Evolutionary conservation across 805 yeast genomes (phyloP), one percentile per base, ranked within the genome.

Genomic region (Saccharomycopsis babjevae): DNA sequence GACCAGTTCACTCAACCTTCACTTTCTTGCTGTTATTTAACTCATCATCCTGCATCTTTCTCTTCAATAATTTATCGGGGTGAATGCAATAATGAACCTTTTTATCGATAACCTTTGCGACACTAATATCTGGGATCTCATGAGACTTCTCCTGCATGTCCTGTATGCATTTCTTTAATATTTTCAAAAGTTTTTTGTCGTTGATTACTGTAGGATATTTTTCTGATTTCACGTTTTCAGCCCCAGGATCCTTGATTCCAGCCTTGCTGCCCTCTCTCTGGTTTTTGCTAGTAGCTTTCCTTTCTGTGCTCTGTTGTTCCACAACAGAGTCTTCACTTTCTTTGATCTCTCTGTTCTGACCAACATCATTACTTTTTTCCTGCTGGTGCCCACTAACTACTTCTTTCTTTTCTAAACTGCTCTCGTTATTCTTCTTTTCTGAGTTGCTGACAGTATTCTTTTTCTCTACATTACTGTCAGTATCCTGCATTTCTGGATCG

Each of bases 11-110:
- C 42, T 56, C 57, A 28, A 57, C 15, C 40, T 59, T 59, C 5
- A 54, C 56, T 50, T 58, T 55, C 38, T 62, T 59, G 28, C 22
- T 4, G n/a, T 57, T 60, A 28, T 56, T 46, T 2, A 42, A 18
- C 13, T 25, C 54, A 25, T 28, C 56, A 25, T 65, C 63, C 15
- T 69, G 73, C 62, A 73, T 65, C 56, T 73, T 79, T 67, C 81
- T 78, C 66, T 82, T 83, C 43, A 82, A 67, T 55, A 82, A 68
- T 61, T 78, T 72, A 54, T 70, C 72, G 16, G 94, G 94, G 64
- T 84, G 83, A 57, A 83, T 72, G 59, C 86, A 80, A 66, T 78
- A 84, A 62, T 83, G 84, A 13, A 85, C 79, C 69, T 84, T 86
- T 55, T 81, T 83, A 59, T 85, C 89, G 34, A 86, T 83, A 22